phyloP scores from a whole-genome alignment of 805 yeast species.

The Barnettozyma sucrosica region DNA sequence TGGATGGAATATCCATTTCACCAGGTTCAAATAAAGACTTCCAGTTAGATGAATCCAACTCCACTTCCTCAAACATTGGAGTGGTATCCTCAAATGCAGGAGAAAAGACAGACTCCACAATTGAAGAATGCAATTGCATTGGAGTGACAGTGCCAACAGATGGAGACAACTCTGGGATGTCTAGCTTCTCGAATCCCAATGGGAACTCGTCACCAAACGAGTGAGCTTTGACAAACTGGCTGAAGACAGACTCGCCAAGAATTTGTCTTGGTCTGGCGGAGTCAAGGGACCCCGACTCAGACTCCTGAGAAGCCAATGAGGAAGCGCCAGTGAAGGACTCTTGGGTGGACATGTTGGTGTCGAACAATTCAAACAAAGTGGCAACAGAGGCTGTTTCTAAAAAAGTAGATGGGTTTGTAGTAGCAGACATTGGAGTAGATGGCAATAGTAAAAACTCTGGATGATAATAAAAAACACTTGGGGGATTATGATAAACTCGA shows the following conservation, averaged over 20 bases:
- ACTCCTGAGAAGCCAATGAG: conserved; percentile 5
- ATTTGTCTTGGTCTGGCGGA: conserved; percentile 24
- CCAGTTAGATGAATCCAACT: conserved; percentile 44
- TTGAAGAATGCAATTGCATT: conserved; percentile 51
- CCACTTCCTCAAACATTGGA: conserved; percentile 47
- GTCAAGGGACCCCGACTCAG: conserved; percentile 3
- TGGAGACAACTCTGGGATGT: conserved; percentile 23
- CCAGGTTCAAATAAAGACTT: conserved; percentile 49
- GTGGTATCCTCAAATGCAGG: conserved; percentile 46
- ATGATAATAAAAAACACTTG: conserved; percentile 6
- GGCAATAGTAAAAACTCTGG: conserved; percentile 7
- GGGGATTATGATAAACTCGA: conserved; percentile 2
- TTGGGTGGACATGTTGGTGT: conserved; percentile 18
- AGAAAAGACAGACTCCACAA: conserved; percentile 49
- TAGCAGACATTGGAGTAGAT: conserved; percentile 9
- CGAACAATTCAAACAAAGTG: conserved; percentile 25
- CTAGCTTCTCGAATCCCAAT: conserved; percentile 21
- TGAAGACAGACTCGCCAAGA: conserved; percentile 26
- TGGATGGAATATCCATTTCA: conserved; percentile 26
- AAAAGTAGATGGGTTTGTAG: conserved; percentile 7
- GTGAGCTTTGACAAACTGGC: conserved; percentile 22
- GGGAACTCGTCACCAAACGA: conserved; percentile 16
- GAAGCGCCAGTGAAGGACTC: conserved; percentile 6
- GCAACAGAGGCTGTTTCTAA: conserved; percentile 16
- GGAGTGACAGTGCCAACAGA: conserved; percentile 38